Base-by-base conservation (phyloP, 2,329 filamentous ascomycete species). In the Apiospora phragmitis region DNA sequence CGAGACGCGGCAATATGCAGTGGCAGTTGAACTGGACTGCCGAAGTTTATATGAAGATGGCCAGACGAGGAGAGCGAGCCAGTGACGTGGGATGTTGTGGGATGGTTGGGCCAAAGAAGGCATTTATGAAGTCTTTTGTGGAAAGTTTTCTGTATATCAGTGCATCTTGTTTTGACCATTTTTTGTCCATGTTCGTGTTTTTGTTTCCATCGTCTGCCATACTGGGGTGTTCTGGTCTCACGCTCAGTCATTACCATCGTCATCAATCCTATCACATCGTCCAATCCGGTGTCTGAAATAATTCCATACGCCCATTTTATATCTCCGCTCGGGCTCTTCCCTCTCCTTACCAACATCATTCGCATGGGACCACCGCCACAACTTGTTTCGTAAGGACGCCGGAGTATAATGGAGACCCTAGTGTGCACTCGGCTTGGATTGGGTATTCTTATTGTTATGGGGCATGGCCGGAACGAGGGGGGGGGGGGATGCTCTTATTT, bases 121-220 rank as follows among this genome's bases (percentile, higher is more conserved):
- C 32, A 59, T 2, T 1, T 14, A 67, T 26, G 65, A 45, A 67
- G n/a, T 67, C 42, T 42, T 41, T 45, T 29, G 65, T 43, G 38
- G 65, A 29, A 67, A 43, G 26, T 9, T 67, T 67, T 67, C 65
- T 67, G 65, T 67, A 67, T 45, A 67, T 67, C 65, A 43, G 42
- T 67, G 38, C 65, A 42, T 43, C 29, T 67, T 67, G n/a, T 29
- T 43, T 67, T 43, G 38, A 32, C 24, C 12, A 7, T 45, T 42
- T 43, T 65, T 67, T 32, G 24, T 67, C 41, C 41, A 41, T 29
- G 21, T 43, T 43, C 62, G 62, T 66, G 12, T 66, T 43, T 29
- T 41, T 42, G 26, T 45, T 35, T 59, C 32, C 51, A 18, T 67
- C 65, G 29, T 43, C 38, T 24, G 32, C 55, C 55, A 62, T 62